A percentile compares a stretch with the other conserved stretches of the same genome.
phyloP scores from a whole-genome alignment of 2,329 filamentous ascomycete species.

The Aspergillus sp. region DNA sequence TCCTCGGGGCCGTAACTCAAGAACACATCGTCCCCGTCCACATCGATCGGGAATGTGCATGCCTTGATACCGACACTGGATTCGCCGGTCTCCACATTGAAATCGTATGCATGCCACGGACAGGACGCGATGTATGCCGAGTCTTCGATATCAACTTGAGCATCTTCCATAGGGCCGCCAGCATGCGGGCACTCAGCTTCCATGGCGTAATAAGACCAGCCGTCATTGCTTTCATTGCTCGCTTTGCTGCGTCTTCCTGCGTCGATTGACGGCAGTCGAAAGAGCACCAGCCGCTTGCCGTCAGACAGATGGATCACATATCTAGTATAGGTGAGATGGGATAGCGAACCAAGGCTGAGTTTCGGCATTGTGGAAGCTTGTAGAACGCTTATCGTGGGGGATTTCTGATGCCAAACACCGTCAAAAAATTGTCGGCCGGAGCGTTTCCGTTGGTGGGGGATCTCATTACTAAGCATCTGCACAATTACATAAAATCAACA shows the following conservation, averaged over 20 bases:
- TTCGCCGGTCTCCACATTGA: slow-evolving; percentile 51
- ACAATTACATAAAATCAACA: too few relatives aligned
- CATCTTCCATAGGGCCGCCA: slow-evolving; percentile 48
- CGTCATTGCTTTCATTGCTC: slow-evolving; percentile 36
- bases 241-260: slow-evolving; percentile 20
- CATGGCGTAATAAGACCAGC: slow-evolving; percentile 51
- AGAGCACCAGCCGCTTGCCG: slow-evolving; percentile 48
- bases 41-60: slow-evolving; percentile 47
- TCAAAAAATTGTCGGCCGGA: neutral
- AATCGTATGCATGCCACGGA: slow-evolving; percentile 52
- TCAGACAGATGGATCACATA: slow-evolving; percentile 46
- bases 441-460: too few relatives aligned
- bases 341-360: slow-evolving; percentile 30
- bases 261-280: slow-evolving; percentile 46
- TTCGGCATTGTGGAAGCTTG: slow-evolving; percentile 13
- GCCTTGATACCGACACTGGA: slow-evolving; percentile 50
- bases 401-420: neutral
- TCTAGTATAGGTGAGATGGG: slow-evolving; percentile 40
- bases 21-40: slow-evolving; percentile 37
- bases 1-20: slow-evolving; percentile 32
- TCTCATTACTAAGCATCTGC: too few relatives aligned
- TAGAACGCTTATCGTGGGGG: neutral
- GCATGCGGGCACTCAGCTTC: slow-evolving; percentile 51
- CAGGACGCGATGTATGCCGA: slow-evolving; percentile 50
- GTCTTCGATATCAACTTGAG: slow-evolving; percentile 50